phyloP scores from a whole-genome alignment of 768 basidiomycete genomes.

The Pleurotus eryngii region DNA sequence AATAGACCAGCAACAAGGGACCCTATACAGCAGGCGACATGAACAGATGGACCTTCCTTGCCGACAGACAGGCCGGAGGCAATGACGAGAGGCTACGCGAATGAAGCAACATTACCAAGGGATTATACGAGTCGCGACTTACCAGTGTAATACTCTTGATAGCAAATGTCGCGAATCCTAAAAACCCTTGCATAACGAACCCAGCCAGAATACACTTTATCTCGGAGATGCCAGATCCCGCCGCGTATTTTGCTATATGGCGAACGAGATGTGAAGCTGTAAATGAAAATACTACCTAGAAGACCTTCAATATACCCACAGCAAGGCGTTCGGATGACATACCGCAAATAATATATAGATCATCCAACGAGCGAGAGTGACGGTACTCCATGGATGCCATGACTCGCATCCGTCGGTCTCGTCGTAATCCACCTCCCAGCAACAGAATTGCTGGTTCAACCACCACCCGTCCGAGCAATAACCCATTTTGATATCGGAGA shows the following conservation, averaged over 20 bases:
- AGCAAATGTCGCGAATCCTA: slow-evolving; percentile 84
- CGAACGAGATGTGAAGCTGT: slow-evolving; percentile 86
- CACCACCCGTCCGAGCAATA: slow-evolving; percentile 98
- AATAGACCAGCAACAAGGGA: slow-evolving; percentile 86
- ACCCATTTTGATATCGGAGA: slow-evolving; percentile 96
- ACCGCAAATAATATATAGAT: slow-evolving; percentile 91
- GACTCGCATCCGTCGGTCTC: slow-evolving; percentile 81
- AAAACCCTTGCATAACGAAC: slow-evolving; percentile 95
- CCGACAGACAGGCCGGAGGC: slow-evolving; percentile 96
- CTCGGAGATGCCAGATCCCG: slow-evolving; percentile 97
- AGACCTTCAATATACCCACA: background rate
- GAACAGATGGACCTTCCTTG: slow-evolving; percentile 97
- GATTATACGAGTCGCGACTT: slow-evolving; percentile 23
- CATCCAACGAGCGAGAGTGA: slow-evolving; percentile 70
- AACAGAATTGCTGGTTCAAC: slow-evolving; percentile 97
- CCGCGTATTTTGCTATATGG: slow-evolving; percentile 89
- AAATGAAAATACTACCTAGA: slow-evolving; percentile 79
- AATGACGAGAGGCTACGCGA: slow-evolving; percentile 85
- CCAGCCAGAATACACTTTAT: slow-evolving; percentile 98
- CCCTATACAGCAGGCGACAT: slow-evolving; percentile 94
- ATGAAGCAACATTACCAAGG: background rate
- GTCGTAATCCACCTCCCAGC: slow-evolving; percentile 89
- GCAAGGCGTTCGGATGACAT: slow-evolving; percentile 23
- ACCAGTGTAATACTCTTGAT: slow-evolving; percentile 95
- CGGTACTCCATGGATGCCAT: slow-evolving; percentile 87